Percentiles rank a stretch among this genome's conserved stretches.
These are phyloP conservation scores for Cystobasidiaceae sp. DNA, from an alignment of 1,284 basidiomycete genomes.

Conservation along the genomic window DNA sequence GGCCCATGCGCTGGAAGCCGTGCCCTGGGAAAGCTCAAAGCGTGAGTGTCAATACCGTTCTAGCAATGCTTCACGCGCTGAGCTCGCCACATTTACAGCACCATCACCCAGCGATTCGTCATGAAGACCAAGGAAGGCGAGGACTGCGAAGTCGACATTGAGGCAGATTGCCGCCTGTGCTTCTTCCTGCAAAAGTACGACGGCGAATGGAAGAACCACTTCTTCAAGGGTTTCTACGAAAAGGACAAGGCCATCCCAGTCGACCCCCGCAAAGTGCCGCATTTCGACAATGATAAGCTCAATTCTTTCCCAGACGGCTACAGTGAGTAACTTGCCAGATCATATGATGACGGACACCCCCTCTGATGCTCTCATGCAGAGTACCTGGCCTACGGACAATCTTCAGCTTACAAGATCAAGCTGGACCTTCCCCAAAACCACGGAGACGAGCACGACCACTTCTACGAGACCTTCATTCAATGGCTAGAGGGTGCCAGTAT, in stretches of 20 bases:
- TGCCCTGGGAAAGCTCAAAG: conserved; percentile 44
- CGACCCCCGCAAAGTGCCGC: conserved; percentile 41
- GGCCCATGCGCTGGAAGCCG: conserved; percentile 33
- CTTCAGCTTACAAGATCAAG: conserved; percentile 35
- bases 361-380: too few relatives aligned
- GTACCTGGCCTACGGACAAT: conserved; percentile 38
- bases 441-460: conserved; percentile 28
- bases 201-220: conserved; percentile 39
- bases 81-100: conserved; percentile 29
- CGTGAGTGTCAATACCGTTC: conserved; percentile 14
- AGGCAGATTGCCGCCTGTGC: conserved; percentile 44
- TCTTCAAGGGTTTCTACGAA: conserved; percentile 44
- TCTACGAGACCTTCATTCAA: conserved; percentile 12
- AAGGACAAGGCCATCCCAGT: conserved; percentile 43
- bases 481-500: conserved; percentile 35
- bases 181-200: conserved; percentile 43
- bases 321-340: conserved; percentile 3
- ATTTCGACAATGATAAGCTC: conserved; percentile 41
- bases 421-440: conserved; percentile 37
- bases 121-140: conserved; percentile 35
- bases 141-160: conserved; percentile 43
- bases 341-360: too few relatives aligned
- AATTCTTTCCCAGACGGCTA: conserved; percentile 41
- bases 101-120: conserved; percentile 44
- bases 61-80: not conserved